Percentiles rank a stretch among this genome's conserved stretches.
Conservation (phyloP, 495 filamentous ascomycete genomes). For the Podospora pseudopauciseta region DNA sequence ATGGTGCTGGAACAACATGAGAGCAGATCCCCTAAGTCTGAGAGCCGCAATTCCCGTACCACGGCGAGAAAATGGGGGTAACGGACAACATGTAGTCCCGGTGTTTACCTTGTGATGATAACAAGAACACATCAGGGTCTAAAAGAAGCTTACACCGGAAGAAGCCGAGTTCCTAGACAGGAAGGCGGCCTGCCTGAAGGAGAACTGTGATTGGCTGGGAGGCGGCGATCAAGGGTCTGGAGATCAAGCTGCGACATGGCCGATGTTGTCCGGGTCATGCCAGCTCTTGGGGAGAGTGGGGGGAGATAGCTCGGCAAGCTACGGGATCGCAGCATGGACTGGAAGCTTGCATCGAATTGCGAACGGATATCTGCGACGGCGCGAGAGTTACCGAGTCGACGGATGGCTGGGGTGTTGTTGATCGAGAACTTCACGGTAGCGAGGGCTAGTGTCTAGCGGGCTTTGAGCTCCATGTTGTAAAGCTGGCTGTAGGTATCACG, state of each 20-base stretch:
- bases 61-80: background rate
- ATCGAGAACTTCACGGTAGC: background rate
- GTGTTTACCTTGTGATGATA: background rate
- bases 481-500: background rate
- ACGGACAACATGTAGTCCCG: background rate
- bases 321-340: background rate
- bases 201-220: constrained; percentile 18
- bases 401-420: constrained; percentile 2
- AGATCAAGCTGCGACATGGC: constrained; percentile 1
- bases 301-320: background rate
- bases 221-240: constrained; percentile 23
- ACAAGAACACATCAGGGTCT: background rate
- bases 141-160: background rate
- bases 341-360: constrained; percentile 2
- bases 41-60: background rate
- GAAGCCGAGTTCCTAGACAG: constrained; percentile 19
- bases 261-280: constrained; percentile 5
- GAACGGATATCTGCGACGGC: constrained; percentile 10
- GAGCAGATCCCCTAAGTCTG: background rate
- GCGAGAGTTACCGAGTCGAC: constrained; percentile 11
- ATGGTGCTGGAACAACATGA: background rate
- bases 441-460: background rate
- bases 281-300: background rate
- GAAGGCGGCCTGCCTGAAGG: constrained; percentile 16
- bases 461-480: background rate